Conservation (phyloP, 305 asterid genomes). For the Fraxinus velutina region DNA sequence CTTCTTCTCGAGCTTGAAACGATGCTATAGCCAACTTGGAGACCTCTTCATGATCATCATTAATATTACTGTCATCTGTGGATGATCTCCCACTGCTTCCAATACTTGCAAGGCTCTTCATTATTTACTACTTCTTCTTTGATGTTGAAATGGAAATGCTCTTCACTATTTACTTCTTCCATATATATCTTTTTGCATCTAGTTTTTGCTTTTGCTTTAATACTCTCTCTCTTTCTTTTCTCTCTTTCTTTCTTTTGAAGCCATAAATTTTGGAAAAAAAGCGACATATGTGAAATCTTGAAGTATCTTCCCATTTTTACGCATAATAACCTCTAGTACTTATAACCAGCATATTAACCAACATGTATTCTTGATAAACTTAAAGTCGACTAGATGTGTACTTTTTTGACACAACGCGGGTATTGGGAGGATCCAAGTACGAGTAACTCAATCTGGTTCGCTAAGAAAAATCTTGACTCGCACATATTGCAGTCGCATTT, state of each 20-base stretch:
- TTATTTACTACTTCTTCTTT: conserved; percentile 26
- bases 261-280: conserved; percentile 23
- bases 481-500: neutral
- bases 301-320: neutral
- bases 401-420: neutral
- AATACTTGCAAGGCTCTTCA: conserved; percentile 46
- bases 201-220: conserved; percentile 63
- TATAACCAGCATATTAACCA: too few relatives aligned
- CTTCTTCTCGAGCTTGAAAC: conserved; percentile 69
- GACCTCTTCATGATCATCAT: conserved; percentile 53
- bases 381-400: neutral
- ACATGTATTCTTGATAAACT: neutral
- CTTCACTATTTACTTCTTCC: neutral
- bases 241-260: conserved; percentile 48
- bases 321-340: conserved; percentile 23
- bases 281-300: neutral
- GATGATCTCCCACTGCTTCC: conserved; percentile 70
- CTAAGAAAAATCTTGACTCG: neutral
- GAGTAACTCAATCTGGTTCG: neutral
- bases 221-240: conserved; percentile 31
- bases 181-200: conserved; percentile 17
- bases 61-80: conserved; percentile 26
- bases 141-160: neutral
- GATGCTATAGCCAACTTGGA: conserved; percentile 62
- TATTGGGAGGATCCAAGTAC: neutral